Evolutionary conservation across 106 monocot species (phyloP), one percentile per base, ranked within the genome.

Genomic region (Vanilla planifolia): DNA sequence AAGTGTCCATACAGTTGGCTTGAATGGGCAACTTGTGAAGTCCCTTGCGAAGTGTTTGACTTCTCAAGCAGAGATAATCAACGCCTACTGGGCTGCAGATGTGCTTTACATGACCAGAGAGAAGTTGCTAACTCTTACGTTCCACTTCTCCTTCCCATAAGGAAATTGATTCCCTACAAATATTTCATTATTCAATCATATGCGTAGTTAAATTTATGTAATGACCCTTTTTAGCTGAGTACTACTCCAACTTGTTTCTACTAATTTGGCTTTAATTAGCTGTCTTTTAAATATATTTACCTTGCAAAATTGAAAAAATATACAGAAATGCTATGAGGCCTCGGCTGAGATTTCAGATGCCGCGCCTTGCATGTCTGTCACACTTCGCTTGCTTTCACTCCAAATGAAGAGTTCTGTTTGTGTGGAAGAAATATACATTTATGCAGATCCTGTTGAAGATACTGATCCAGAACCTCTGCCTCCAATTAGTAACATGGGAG

Each of bases 331-430:
- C 44, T 90, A 76, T 39, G 95, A 95, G 79, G 95, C 95, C 67
- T 90, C 81, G 23, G 95, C 95, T 69, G 81, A 90, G 63, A 90
- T 95, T 51, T 78, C 83, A 69, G 81, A 95, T 77, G 71, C 67
- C 51, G 70, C 67, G 68, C 90, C 95, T 64, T 86, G 80, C 65
- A 52, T 53, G 4, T 81, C 83, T 25, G 51, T 95, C 13, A 86
- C 83, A 33, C 61, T 95, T 61, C 77, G 90, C 3, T 74, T 95
- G 61, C 83, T 95, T 25, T 95, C 95, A 33, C 71, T 95, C 53
- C 83, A 86, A 65, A 60, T 53, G 1, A 86, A 81, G 59, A 72
- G 63, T 14, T 73, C 68, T 65, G 62, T 86, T 62, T 76, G 84
- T 62, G 43, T 90, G 39, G 86, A 80, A 20, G 95, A 95, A 59